These are phyloP conservation scores for Dispira simplex DNA, from an alignment of 192 early-diverging fungal genomes.

Conservation along the genomic window DNA sequence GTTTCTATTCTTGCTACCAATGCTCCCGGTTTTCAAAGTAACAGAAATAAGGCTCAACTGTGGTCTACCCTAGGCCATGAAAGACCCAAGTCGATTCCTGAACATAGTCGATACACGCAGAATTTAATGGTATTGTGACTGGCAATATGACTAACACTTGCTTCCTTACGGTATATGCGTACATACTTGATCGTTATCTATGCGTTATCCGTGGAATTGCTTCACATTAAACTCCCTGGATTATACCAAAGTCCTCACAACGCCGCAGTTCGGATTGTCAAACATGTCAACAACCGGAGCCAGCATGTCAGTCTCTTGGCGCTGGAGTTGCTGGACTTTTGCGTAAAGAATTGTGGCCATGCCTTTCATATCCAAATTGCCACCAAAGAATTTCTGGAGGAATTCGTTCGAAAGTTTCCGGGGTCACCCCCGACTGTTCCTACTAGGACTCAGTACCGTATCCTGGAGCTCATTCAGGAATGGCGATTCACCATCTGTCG, in stretches of 20 bases:
- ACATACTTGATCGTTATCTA: no score
- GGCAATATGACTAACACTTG: no score
- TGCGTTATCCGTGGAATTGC: no score
- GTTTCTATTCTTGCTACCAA: no score
- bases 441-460: constrained; percentile 65
- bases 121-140: no score
- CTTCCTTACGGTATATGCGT: no score
- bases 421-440: constrained; percentile 54
- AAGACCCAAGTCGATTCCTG: no score
- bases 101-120: no score
- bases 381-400: constrained; percentile 94
- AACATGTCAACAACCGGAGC: constrained; percentile 28
- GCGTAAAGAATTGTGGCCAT: constrained; percentile 98
- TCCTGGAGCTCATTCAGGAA: constrained; percentile 84
- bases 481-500: constrained; percentile 86
- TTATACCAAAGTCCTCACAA: background rate
- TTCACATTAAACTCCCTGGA: no score
- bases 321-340: constrained; percentile 76
- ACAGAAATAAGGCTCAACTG: no score
- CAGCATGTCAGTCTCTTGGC: constrained; percentile 23
- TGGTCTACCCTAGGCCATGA: no score
- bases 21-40: no score
- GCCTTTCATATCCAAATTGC: constrained; percentile 93
- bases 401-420: constrained; percentile 85
- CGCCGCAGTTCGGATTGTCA: constrained; percentile 10